Evolutionary conservation across 2,329 filamentous ascomycete species (phyloP), one percentile per base, ranked within the genome.

Genomic region (Nemania bipapillata): DNA sequence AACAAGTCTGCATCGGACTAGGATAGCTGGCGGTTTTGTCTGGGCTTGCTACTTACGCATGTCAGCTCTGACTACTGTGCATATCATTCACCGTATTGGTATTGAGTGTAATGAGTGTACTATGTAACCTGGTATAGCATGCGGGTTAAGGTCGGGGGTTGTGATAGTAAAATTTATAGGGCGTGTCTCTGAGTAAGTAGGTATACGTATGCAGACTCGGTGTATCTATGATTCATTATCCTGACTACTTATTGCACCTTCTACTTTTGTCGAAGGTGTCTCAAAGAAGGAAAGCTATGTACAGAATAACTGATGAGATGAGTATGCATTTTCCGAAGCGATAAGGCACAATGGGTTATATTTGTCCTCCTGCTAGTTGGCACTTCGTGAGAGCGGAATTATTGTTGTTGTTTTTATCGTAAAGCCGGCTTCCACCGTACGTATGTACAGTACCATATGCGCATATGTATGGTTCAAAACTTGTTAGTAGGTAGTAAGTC

Each of bases 171-270:
- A 60, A 20, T 30, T n/a, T 53, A 9, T 20, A 32, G 50, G 50
- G n/a, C 26, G 32, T 37, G 22, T 28, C 22, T 11, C n/a, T n/a
- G n/a, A n/a, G 12, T 40, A 32, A 32, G 30, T 32, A 32, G 4
- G 30, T 9, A 32, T 56, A 40, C 42, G n/a, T n/a, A n/a, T n/a
- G n/a, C n/a, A n/a, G n/a, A n/a, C n/a, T n/a, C n/a, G n/a, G n/a
- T n/a, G n/a, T n/a, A n/a, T n/a, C n/a, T 40, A 49, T 26, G 22
- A 47, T 24, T 49, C 40, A 17, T 42, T 42, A 22, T 52, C 42
- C 24, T 30, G n/a, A 55, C n/a, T 26, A 26, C 47, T 24, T 50
- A 8, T n/a, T 57, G 40, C 50, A 61, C 63, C 63, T 61, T 66
- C 63, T 66, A 24, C 63, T 56, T 61, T 55, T 22, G 50, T 52